Evolutionary conservation across 306 rosid genomes (phyloP).

Genomic region (Acmispon strigosus): DNA sequence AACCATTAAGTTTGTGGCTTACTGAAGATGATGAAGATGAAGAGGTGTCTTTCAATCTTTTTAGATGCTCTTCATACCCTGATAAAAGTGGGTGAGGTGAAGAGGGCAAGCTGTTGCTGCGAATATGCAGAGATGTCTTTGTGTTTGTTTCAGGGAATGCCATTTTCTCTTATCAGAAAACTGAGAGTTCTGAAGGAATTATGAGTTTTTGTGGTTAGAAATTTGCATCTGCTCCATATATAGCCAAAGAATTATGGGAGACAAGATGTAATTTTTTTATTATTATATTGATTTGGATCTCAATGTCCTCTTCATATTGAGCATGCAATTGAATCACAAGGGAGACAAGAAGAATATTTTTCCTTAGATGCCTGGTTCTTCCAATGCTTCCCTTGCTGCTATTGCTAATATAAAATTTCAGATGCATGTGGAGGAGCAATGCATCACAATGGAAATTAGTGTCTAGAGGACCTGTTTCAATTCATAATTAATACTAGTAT

Average conservation of each 20-base stretch:
- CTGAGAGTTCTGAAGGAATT: neutral
- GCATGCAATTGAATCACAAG: neutral
- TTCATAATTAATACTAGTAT: too few species aligned
- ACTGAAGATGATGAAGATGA: neutral
- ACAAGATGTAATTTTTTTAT: neutral
- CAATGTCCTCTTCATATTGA: constrained; percentile 1
- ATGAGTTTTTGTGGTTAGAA: neutral
- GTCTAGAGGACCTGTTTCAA: too few species aligned
- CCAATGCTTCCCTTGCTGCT: constrained; percentile 7
- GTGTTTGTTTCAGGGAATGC: constrained; percentile 1
- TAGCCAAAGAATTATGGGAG: neutral
- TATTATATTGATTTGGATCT: constrained; percentile 12
- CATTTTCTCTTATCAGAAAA: constrained; percentile 9
- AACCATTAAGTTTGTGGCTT: neutral
- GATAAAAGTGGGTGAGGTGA: constrained; percentile 8
- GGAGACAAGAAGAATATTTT: constrained; percentile 6
- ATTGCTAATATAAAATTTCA: too few species aligned
- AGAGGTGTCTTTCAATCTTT: neutral
- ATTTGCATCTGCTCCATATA: constrained; percentile 2
- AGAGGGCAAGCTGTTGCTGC: constrained; percentile 25
- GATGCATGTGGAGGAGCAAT: too few species aligned
- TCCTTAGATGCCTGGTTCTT: neutral
- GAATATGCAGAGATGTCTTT: constrained; percentile 1
- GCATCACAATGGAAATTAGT: too few species aligned
- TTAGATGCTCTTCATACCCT: constrained; percentile 13